Evolutionary conservation across 2,329 filamentous ascomycete species (phyloP), one percentile per base, ranked within the genome.

Genomic region (Alternaria incomplexa): DNA sequence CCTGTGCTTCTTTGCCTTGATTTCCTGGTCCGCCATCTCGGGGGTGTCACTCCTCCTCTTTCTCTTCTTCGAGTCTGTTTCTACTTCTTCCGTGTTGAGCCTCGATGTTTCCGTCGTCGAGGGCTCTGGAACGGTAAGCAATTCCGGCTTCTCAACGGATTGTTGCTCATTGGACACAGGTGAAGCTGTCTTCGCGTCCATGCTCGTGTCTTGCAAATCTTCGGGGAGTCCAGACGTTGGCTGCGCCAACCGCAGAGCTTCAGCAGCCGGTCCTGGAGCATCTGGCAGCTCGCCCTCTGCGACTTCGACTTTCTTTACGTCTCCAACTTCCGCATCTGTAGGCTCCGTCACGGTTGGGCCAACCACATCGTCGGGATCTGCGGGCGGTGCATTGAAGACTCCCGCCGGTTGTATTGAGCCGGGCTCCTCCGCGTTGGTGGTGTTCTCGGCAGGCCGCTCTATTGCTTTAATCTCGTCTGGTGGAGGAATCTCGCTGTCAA

Each of bases 1-100:
- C 56, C 81, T 80, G 9, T 81, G 66, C 67, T 81, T 84, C 72
- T 85, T 85, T 43, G 74, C 80, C 45, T 68, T 80, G 17, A 82
- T 74, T 5, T 80, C 79, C 22, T 78, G 73, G 12, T 66, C 50
- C 2, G 73, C 66, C 6, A 79, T 54, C 6, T 80, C 75, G 11
- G 81, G 81, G 25, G 80, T 80, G 17, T 61, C 59, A 51, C 81
- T 83, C 53, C 81, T 70, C 58, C 81, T 72, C 68, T 83, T 83
- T 60, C 81, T 75, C 70, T 82, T 82, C 64, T 69, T 73, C 12
- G 63, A 74, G 15, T 82, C 80, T 13, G 78, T 78, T 58, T 77
- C 78, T 15, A 79, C 52, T 55, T 80, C 79, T 52, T 80, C 77
- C 1, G 76, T 73, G 47, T 77, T 78, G 13, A 80, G 61, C 11